Evolutionary conservation across 2,329 filamentous ascomycete species (phyloP), one percentile per base, ranked within the genome.

Genomic region (Aureobasidium namibiae): DNA sequence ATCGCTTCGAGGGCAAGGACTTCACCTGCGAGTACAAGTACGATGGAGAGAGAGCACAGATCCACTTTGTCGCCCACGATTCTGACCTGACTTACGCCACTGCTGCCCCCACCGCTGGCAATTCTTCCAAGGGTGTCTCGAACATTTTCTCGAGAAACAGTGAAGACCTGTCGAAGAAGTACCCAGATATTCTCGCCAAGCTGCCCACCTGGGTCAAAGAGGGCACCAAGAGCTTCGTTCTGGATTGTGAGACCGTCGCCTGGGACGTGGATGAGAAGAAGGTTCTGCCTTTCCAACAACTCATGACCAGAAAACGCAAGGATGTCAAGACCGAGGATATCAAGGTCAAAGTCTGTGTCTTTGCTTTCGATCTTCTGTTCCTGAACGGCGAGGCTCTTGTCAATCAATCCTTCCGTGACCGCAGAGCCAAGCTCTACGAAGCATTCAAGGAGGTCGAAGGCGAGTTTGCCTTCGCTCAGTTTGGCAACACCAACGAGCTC

Each of bases 11-110:
- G 70, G 86, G 89, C 63, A 94, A 96, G 70, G 88, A 87, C 26
- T 99, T 99, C 68, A 97, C 94, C 1, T 99, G 94, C 75, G 94
- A 99, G 72, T 99, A 95, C 80, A 99, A 99, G 73, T 99, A 99
- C 69, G 94, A 99, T 67, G 94, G 94, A 50, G 94, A 99, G 74
- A 82, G 94, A 70, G 94, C 94, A n/a, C 94, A 99, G 71, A 97
- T 99, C 53, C 94, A 99, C 71, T 99, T 95, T 66, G 90, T 97
- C 33, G 87, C 92, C 4, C 89, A 90, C 63, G 88, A 92, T 62
- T 82, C 89, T 10, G 78, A 84, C 1, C 77, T 88, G 61, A 80
- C 90, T 58, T 87, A 90, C 65, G 82, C 87, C 5, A 78, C 76
- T 4, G 68, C 70, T 23, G 76, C 73, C 29, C 76, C 82, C 6